Percentiles rank a stretch among this genome's conserved stretches.
These are phyloP conservation scores for Rhizoctonia solani DNA, from an alignment of 1,284 basidiomycete species.

Conservation along the genomic window DNA sequence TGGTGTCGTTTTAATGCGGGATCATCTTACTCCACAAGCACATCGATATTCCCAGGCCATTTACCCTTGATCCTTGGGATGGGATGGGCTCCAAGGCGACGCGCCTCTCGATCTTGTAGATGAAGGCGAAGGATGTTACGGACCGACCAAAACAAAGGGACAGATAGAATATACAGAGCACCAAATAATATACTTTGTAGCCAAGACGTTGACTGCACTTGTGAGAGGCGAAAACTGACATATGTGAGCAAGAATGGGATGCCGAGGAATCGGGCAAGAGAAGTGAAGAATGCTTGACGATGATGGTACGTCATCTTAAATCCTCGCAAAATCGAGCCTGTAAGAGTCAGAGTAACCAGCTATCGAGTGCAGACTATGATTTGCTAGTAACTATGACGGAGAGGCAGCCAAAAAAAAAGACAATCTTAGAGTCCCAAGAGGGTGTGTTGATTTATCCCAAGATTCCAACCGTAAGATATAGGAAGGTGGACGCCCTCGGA, in stretches of 20 bases:
- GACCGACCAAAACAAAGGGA: constrained; percentile 31
- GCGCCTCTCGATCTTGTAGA: constrained; percentile 14
- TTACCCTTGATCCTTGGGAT: constrained; percentile 64
- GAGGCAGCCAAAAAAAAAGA: not conserved
- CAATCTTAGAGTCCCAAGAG: not conserved
- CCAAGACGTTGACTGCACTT: constrained; percentile 19
- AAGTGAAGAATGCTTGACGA: constrained; percentile 15
- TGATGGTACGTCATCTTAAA: constrained; percentile 25
- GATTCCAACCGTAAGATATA: not conserved
- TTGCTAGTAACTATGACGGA: not conserved
- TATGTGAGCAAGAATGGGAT: constrained; percentile 4
- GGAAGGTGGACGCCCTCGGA: constrained; percentile 15
- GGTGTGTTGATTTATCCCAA: not conserved
- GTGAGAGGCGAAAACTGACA: not conserved
- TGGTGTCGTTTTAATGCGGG: not conserved
- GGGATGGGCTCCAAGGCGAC: constrained; percentile 42
- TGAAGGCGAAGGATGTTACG: constrained; percentile 1
- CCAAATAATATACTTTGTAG: constrained; percentile 9
- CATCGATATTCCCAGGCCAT: constrained; percentile 74
- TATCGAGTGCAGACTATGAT: too few species aligned
- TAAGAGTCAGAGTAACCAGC: not conserved
- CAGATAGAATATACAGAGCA: constrained; percentile 6
- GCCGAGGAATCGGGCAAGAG: constrained; percentile 29
- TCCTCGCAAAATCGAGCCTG: not conserved
- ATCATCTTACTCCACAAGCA: constrained; percentile 52